A percentile compares a stretch with the other conserved stretches of the same genome.
Evolutionary conservation across 2,329 filamentous ascomycete genomes (phyloP).

Genomic region (Botryosphaeria dothidea): DNA sequence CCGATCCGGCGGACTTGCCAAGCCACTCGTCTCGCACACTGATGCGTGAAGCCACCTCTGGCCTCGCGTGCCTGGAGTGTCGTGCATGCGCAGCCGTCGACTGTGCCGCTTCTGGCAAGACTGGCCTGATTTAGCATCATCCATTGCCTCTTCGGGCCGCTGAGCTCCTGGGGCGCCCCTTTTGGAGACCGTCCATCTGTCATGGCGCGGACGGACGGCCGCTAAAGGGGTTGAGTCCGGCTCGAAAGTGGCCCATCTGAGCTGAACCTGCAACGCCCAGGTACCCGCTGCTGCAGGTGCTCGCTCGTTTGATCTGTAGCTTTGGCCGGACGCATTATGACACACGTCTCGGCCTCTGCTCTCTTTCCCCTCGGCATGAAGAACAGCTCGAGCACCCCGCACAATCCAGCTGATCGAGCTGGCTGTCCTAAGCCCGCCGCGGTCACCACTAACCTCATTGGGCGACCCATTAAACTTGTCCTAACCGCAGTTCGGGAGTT

Average conservation of each 20-base stretch:
- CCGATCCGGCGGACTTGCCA: neutral
- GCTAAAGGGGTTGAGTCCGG: neutral
- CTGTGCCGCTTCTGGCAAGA: neutral
- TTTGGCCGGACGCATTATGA: neutral
- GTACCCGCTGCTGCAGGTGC: neutral
- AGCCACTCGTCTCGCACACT: neutral
- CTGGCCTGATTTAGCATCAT: neutral
- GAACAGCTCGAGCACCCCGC: neutral
- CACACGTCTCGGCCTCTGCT: neutral
- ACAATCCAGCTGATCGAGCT: neutral
- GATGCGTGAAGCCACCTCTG: neutral
- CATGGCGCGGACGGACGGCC: neutral
- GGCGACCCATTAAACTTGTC: neutral
- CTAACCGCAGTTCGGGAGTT: neutral
- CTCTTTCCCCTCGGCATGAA: neutral
- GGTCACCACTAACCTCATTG: neutral
- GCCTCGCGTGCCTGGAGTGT: neutral
- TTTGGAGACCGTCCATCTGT: neutral
- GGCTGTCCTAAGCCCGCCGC: neutral
- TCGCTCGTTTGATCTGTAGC: neutral
- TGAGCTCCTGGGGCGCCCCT: neutral
- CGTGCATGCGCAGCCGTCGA: neutral
- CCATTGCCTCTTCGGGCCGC: neutral
- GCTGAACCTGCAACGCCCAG: neutral
- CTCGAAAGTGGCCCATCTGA: neutral